Percentiles rank a stretch among this genome's conserved stretches.
Conservation (phyloP, 148 eudicot genomes). For the Rhododendron henanense region DNA sequence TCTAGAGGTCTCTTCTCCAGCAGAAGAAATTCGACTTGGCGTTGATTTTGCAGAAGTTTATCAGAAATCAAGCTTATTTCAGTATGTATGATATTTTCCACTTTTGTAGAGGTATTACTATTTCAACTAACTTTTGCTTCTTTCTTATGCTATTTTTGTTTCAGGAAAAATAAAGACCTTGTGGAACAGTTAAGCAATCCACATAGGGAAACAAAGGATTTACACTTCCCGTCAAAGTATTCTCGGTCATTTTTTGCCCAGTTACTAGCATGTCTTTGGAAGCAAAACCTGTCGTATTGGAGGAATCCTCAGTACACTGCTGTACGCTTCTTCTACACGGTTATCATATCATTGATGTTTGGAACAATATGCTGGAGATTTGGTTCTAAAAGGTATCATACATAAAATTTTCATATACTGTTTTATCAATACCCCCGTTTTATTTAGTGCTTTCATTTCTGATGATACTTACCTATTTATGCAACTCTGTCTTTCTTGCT, state of each 20-base stretch:
- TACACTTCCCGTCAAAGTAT: conserved; percentile 71
- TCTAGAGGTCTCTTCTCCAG: conserved; percentile 82
- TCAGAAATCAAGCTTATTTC: conserved; percentile 57
- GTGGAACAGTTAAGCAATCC: conserved; percentile 82
- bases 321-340: conserved; percentile 95
- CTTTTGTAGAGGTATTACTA: conserved; percentile 2
- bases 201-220: conserved; percentile 57
- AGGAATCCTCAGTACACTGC: conserved; percentile 97
- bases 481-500: not conserved
- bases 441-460: not conserved
- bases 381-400: conserved; percentile 80
- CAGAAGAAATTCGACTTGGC: conserved; percentile 76
- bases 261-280: conserved; percentile 89
- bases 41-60: conserved; percentile 94
- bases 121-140: conserved; percentile 7
- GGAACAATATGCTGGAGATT: conserved; percentile 97
- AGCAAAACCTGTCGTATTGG: conserved; percentile 94
- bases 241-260: conserved; percentile 60
- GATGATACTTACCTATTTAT: not conserved
- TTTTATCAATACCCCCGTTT: not conserved
- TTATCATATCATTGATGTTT: conserved; percentile 90
- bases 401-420: not conserved
- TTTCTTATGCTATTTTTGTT: conserved; percentile 23
- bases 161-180: conserved; percentile 69
- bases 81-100: conserved; percentile 44